Evolutionary conservation across 78 protist genomes (phyloP), one percentile per base, ranked within the genome.

Genomic region (Dictyostelium discoideum): DNA sequence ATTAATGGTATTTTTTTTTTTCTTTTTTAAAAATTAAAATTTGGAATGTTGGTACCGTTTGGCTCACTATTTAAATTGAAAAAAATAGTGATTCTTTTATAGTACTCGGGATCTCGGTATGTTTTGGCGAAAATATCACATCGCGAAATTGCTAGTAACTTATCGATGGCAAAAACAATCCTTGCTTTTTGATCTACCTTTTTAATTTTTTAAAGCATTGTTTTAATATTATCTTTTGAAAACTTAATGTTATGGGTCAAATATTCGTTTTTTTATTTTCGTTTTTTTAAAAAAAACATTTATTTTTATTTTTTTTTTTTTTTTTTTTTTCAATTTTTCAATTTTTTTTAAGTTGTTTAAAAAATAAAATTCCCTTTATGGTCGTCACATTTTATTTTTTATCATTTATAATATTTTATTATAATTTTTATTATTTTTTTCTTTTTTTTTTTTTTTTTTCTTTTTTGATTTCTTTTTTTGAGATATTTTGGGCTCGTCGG

Each of bases 81-180:
- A 69, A 69, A 20, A 29, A 69, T 24, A 26, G 77, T 69, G 77
- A 69, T 69, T 69, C 77, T 69, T 69, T 69, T 24, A 69, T 69
- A 69, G 77, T 26, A 29, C 42, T 10, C n/a, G 1, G 18, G 39
- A 69, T 69, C 77, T 69, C 77, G 77, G 32, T 29, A 69, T 24
- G 77, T 69, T 69, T 69, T 69, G 77, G 77, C 77, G 39, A 69
- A 69, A 69, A 69, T 24, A 26, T 69, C 77, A 69, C 77, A 69
- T 4, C 14, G 77, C 77, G 1, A 11, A 60, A 69, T 26, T 69
- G 77, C 77, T 26, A 11, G 77, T 69, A 29, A 69, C 20, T 69
- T 26, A 26, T 69, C 77, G 77, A 26, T 69, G 77, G 77, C 77
- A 69, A 69, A 69, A 69, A 69, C 77, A 24, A 69, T 69, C 32